These are phyloP conservation scores for Thalassiosira ordinaria DNA, from an alignment of 352 stramenopile genomes.

Conservation along the genomic window DNA sequence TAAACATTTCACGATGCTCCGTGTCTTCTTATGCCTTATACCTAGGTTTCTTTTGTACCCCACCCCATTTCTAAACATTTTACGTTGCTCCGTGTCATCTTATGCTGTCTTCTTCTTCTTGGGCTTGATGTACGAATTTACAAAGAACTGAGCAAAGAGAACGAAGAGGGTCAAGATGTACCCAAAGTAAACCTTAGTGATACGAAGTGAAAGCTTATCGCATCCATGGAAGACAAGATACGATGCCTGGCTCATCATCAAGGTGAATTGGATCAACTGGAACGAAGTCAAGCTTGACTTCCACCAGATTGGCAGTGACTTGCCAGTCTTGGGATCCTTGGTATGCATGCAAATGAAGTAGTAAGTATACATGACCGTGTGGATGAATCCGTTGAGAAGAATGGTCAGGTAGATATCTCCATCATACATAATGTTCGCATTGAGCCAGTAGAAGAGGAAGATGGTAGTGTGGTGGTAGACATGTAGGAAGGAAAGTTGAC, in stretches of 20 bases:
- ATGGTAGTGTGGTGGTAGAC: conserved; percentile 98
- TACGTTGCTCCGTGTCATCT: too few relatives aligned
- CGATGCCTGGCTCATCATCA: conserved; percentile 90
- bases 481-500: conserved; percentile 96
- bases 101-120: conserved; percentile 81
- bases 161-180: conserved; percentile 96
- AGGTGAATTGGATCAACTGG: conserved; percentile 95
- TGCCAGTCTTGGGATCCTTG: conserved; percentile 86
- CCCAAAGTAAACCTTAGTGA: conserved; percentile 91
- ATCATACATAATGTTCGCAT: conserved; percentile 93
- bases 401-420: conserved; percentile 97
- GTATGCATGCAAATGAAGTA: conserved; percentile 98
- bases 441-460: conserved; percentile 97
- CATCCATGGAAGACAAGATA: conserved; percentile 80
- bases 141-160: conserved; percentile 97
- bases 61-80: too few relatives aligned
- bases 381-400: conserved; percentile 96
- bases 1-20: too few relatives aligned
- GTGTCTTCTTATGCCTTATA: too few relatives aligned
- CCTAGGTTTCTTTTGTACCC: too few relatives aligned
- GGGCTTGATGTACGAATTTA: conserved; percentile 91
- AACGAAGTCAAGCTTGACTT: conserved; percentile 95
- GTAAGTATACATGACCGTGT: conserved; percentile 99
- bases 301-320: conserved; percentile 93
- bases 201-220: conserved; percentile 69